A percentile compares a stretch with the other conserved stretches of the same genome.
Conservation (phyloP, 805 yeast genomes). For the Candida chauliodis region DNA sequence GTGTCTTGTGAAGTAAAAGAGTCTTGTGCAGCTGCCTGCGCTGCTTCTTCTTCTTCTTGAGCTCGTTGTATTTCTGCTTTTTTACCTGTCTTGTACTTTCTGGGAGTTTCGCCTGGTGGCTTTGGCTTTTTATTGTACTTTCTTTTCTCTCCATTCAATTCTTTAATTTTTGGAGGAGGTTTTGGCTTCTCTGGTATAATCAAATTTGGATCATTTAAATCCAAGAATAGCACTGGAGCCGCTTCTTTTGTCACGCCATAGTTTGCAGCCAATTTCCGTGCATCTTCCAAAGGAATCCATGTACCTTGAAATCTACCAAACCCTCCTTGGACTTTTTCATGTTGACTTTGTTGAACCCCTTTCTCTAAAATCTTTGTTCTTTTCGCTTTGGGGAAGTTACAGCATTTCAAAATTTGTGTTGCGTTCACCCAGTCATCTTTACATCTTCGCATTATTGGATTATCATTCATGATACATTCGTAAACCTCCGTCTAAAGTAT, state of each 20-base stretch:
- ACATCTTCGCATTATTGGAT: slow-evolving; percentile 85
- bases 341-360: slow-evolving; percentile 86
- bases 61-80: slow-evolving; percentile 10
- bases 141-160: slow-evolving; percentile 40
- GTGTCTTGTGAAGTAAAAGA: slow-evolving; percentile 7
- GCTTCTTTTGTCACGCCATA: slow-evolving; percentile 37
- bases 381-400: slow-evolving; percentile 91
- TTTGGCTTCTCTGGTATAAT: slow-evolving; percentile 34
- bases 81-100: slow-evolving; percentile 35
- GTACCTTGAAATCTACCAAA: slow-evolving; percentile 97
- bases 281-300: slow-evolving; percentile 86
- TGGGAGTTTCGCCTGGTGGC: slow-evolving; percentile 57
- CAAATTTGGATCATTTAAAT: slow-evolving; percentile 32
- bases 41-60: slow-evolving; percentile 7
- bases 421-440: slow-evolving; percentile 96
- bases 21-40: slow-evolving; percentile 8
- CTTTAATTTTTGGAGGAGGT: slow-evolving; percentile 27
- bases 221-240: slow-evolving; percentile 41
- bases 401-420: slow-evolving; percentile 89
- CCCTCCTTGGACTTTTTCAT: slow-evolving; percentile 96
- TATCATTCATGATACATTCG: slow-evolving; percentile 62
- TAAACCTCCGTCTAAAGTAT: slow-evolving; percentile 54
- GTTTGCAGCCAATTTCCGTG: slow-evolving; percentile 42
- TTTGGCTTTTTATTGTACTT: slow-evolving; percentile 55
- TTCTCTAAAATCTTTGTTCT: slow-evolving; percentile 87